phyloP scores from a whole-genome alignment of 805 yeast genomes.

The Wickerhamomyces sydowiorum region DNA sequence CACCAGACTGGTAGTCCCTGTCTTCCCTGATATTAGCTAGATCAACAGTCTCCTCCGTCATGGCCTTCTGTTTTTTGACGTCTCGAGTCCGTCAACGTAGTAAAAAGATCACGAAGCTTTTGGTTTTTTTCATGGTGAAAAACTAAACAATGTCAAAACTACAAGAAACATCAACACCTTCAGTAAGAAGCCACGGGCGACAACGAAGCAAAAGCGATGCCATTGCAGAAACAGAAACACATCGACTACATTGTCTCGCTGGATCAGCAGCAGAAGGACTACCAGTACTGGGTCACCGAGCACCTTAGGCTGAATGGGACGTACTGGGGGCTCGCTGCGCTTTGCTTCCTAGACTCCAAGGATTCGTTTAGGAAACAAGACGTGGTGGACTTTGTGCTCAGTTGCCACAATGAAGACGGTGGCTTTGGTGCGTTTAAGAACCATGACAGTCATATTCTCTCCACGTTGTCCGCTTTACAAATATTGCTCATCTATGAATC shows the following conservation, averaged over 20 bases:
- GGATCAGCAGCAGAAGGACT: conserved; percentile 49
- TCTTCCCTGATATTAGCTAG: conserved; percentile 22
- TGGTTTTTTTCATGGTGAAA: not conserved
- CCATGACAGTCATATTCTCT: conserved; percentile 83
- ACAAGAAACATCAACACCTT: not conserved
- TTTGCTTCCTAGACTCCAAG: conserved; percentile 51
- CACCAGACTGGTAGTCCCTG: conserved; percentile 14
- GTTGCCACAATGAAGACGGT: conserved; percentile 61
- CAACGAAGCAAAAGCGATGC: conserved; percentile 1
- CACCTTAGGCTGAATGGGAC: conserved; percentile 88
- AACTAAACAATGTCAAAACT: not conserved
- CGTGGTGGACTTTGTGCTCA: conserved; percentile 60
- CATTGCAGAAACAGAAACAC: conserved; percentile 42
- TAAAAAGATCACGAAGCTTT: too few relatives aligned
- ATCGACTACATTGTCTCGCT: conserved; percentile 49
- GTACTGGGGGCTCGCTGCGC: conserved; percentile 90
- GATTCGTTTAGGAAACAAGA: conserved; percentile 56
- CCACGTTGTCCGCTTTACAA: conserved; percentile 86
- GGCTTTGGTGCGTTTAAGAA: conserved; percentile 89
- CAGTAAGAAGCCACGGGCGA: not conserved
- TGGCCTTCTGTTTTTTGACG: not conserved
- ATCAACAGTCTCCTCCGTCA: conserved; percentile 2
- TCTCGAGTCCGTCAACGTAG: not conserved
- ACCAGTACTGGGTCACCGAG: conserved; percentile 85
- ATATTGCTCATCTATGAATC: conserved; percentile 62